A percentile compares a stretch with the other conserved stretches of the same genome.
These are phyloP conservation scores for Petrea volubilis DNA, from an alignment of 257 asterid species.

Conservation along the genomic window DNA sequence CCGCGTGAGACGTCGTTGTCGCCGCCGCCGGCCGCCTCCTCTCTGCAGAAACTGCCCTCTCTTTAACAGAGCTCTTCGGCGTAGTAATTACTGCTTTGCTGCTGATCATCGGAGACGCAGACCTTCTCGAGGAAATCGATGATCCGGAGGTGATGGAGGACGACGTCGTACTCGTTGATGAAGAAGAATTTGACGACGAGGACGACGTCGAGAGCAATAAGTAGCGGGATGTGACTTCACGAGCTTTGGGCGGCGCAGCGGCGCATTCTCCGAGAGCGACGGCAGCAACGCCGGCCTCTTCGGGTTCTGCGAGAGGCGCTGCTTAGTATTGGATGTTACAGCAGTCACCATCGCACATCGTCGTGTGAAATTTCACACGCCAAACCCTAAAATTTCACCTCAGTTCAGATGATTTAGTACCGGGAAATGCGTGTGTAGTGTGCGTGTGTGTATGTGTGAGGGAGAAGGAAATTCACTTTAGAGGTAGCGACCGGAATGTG, in stretches of 20 bases:
- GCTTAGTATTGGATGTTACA: constrained; percentile 57
- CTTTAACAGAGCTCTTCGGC: constrained; percentile 34
- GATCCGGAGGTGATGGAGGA: constrained; percentile 59
- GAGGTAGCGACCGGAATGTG: background rate
- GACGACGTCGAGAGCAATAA: constrained; percentile 59
- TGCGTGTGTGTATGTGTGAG: background rate
- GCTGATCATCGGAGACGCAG: constrained; percentile 51
- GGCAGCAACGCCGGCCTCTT: constrained; percentile 67
- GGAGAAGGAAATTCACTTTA: background rate
- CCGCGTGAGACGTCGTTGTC: constrained; percentile 47
- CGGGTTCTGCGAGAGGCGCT: constrained; percentile 43
- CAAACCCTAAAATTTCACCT: background rate
- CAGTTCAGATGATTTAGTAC: background rate
- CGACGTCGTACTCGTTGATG: constrained; percentile 49
- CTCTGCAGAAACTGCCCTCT: constrained; percentile 53
- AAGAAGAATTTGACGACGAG: constrained; percentile 55
- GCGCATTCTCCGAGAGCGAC: constrained; percentile 60
- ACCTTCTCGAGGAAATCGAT: constrained; percentile 46
- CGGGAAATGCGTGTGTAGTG: background rate
- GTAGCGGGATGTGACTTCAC: constrained; percentile 67
- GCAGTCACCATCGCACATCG: constrained; percentile 74
- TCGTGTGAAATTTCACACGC: background rate
- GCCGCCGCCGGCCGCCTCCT: constrained; percentile 37
- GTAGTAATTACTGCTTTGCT: constrained; percentile 32
- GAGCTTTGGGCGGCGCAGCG: constrained; percentile 52